These are phyloP conservation scores for Ganoderma sinense DNA, from an alignment of 1,284 basidiomycete species.

Conservation along the genomic window DNA sequence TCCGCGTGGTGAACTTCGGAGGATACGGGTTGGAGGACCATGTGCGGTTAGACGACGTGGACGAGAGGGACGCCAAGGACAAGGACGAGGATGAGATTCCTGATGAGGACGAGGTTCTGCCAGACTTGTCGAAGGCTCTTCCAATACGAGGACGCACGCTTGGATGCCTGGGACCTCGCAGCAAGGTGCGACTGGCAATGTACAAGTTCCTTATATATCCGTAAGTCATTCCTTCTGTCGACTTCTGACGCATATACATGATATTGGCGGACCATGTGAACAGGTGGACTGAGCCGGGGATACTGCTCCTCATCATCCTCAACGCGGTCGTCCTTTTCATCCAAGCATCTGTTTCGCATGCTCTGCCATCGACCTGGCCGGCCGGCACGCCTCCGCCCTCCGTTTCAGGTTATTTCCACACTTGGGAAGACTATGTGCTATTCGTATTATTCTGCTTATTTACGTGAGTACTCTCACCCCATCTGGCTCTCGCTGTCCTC, in stretches of 20 bases:
- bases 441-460: slow-evolving; percentile 88
- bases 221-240: slow-evolving; percentile 48
- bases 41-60: slow-evolving; percentile 59
- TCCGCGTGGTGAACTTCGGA: slow-evolving; percentile 86
- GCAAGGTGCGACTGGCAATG: slow-evolving; percentile 65
- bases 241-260: background rate
- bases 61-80: slow-evolving; percentile 39
- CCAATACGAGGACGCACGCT: slow-evolving; percentile 85
- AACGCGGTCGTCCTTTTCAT: slow-evolving; percentile 87
- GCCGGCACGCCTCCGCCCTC: slow-evolving; percentile 52
- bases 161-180: slow-evolving; percentile 78
- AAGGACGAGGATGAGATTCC: slow-evolving; percentile 39
- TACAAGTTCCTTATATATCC: slow-evolving; percentile 75
- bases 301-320: slow-evolving; percentile 85
- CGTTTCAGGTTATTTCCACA: slow-evolving; percentile 79
- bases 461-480: slow-evolving; percentile 65
- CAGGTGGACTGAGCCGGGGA: slow-evolving; percentile 89
- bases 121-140: slow-evolving; percentile 53
- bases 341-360: slow-evolving; percentile 71
- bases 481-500: slow-evolving; percentile 2
- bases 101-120: slow-evolving; percentile 44
- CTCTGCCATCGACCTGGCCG: slow-evolving; percentile 49
- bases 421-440: slow-evolving; percentile 88
- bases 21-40: slow-evolving; percentile 69
- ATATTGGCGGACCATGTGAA: background rate